Conservation (phyloP, 2,329 filamentous ascomycete genomes). For the Penicillium sp. region DNA sequence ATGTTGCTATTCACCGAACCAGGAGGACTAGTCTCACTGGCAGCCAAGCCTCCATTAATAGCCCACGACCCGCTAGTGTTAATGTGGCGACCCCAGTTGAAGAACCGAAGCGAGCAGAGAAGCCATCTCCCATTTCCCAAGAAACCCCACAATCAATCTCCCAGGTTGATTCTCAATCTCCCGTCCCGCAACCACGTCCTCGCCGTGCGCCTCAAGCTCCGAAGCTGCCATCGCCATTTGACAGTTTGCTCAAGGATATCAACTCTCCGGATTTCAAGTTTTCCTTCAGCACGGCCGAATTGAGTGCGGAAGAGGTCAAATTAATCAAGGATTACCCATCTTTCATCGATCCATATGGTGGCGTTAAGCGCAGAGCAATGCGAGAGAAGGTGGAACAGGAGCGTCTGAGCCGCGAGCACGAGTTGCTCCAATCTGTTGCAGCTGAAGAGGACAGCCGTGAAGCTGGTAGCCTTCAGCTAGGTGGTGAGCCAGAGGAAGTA, state of each 20-base stretch:
- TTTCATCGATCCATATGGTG: constrained; percentile 78
- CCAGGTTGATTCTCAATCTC: constrained; percentile 22
- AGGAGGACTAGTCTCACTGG: constrained; percentile 72
- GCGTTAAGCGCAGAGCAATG: constrained; percentile 74
- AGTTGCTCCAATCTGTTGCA: constrained; percentile 49
- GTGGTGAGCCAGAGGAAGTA: constrained; percentile 85
- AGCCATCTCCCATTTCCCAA: constrained; percentile 25
- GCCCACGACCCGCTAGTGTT: constrained; percentile 63
- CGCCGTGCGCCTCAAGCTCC: constrained; percentile 18
- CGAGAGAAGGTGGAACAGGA: constrained; percentile 68
- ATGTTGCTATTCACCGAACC: constrained; percentile 64
- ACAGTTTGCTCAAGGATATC: constrained; percentile 47
- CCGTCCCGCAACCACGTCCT: constrained; percentile 21
- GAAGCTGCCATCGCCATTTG: constrained; percentile 29
- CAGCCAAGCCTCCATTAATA: constrained; percentile 70
- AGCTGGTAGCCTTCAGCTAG: constrained; percentile 81
- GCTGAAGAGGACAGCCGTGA: constrained; percentile 73
- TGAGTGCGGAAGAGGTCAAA: constrained; percentile 50
- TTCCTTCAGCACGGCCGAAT: constrained; percentile 49
- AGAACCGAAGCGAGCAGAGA: constrained; percentile 37
- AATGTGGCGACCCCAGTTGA: constrained; percentile 39
- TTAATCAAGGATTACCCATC: constrained; percentile 64
- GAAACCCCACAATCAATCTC: constrained; percentile 28
- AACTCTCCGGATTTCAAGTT: constrained; percentile 54
- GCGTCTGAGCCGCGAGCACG: constrained; percentile 54